Evolutionary conservation across 2,329 filamentous ascomycete species (phyloP).

Genomic region (Sporothrix inflata): DNA sequence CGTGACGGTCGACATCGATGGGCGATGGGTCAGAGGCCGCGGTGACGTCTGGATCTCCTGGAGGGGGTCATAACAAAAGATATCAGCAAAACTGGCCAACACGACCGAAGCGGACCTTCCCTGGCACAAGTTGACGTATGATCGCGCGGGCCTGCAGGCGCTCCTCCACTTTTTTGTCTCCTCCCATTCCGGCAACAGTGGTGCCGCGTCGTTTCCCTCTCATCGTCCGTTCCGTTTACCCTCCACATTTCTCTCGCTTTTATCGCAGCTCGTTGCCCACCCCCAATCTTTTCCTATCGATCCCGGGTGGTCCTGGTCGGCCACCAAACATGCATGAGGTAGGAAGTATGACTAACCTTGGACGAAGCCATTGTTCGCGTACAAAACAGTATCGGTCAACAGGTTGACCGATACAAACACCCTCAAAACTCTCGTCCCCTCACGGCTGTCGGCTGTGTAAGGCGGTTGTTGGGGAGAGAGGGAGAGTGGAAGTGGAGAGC

Average conservation of each 20-base stretch:
- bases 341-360: constrained; percentile 32
- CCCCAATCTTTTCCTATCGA: background rate
- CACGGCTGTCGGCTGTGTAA: constrained; percentile 4
- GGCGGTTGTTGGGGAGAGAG: background rate
- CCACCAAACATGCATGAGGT: background rate
- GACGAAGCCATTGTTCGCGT: constrained; percentile 40
- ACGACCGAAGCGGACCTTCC: background rate
- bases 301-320: background rate
- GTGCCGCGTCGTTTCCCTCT: background rate
- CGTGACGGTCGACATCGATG: constrained; percentile 62
- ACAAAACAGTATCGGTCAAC: constrained; percentile 2
- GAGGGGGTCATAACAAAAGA: constrained; percentile 27
- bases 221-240: background rate
- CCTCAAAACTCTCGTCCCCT: constrained; percentile 20
- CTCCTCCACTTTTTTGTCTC: background rate
- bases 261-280: background rate
- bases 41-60: constrained; percentile 68
- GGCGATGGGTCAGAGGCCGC: constrained; percentile 68
- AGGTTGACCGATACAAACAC: background rate
- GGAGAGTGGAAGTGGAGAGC: background rate
- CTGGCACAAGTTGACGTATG: background rate
- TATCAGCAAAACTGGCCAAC: constrained; percentile 37
- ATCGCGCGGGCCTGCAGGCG: background rate
- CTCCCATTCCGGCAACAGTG: background rate
- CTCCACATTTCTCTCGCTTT: background rate